Percentiles rank a stretch among this genome's conserved stretches.
Evolutionary conservation across 2,329 filamentous ascomycete genomes (phyloP).

Genomic region (Talaromyces sp.): DNA sequence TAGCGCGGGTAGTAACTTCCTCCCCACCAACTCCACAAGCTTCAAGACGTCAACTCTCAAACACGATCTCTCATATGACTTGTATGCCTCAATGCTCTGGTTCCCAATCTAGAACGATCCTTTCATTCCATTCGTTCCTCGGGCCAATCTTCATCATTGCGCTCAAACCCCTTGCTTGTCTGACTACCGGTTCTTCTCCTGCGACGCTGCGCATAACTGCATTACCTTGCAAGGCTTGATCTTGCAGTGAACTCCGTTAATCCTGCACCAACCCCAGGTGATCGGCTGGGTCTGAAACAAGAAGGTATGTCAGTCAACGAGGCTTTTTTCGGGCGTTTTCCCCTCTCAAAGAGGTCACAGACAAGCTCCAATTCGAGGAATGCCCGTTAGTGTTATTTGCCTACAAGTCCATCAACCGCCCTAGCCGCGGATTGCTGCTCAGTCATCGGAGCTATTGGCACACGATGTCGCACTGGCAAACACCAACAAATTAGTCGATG

Average conservation of each 20-base stretch:
- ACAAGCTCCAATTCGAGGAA: conserved; percentile 2
- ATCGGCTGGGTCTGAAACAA: conserved; percentile 7
- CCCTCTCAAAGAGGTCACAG: not conserved
- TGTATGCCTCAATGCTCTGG: not conserved
- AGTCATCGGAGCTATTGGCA: not conserved
- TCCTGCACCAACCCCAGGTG: not conserved
- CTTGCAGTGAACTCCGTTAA: not conserved
- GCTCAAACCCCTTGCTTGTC: conserved; percentile 10
- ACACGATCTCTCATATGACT: not conserved
- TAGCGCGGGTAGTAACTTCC: not conserved
- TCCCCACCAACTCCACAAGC: not conserved
- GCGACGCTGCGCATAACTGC: not conserved
- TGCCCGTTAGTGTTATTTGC: not conserved
- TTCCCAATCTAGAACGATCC: not conserved
- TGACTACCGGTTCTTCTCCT: not conserved
- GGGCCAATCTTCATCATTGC: not conserved
- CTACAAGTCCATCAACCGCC: conserved; percentile 6
- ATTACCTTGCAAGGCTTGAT: not conserved
- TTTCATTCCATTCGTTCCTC: not conserved
- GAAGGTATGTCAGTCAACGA: conserved; percentile 6
- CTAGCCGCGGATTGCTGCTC: conserved; percentile 8
- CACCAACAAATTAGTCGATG: not conserved
- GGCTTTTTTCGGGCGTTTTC: not conserved
- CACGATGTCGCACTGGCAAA: not conserved
- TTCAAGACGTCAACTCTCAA: not conserved